Conservation (phyloP, 805 yeast genomes). For the Yarrowia sp. region DNA sequence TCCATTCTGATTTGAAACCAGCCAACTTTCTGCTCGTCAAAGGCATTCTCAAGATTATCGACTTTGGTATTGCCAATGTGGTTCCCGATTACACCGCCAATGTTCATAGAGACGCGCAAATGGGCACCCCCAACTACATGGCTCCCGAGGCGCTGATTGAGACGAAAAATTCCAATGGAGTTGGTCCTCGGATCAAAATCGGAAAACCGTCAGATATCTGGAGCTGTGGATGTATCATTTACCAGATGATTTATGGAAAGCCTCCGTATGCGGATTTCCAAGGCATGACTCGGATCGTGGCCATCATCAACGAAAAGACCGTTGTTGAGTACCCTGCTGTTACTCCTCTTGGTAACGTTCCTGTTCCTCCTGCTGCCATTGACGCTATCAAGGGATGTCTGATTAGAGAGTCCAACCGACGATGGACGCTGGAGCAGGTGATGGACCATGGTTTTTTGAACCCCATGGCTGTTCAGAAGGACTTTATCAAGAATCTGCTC, state of each 20-base stretch:
- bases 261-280: slow-evolving; percentile 84
- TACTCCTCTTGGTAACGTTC: slow-evolving; percentile 54
- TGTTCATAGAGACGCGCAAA: slow-evolving; percentile 82
- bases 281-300: slow-evolving; percentile 74
- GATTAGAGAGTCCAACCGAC: slow-evolving; percentile 60
- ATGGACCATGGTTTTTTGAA: slow-evolving; percentile 64
- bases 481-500: slow-evolving; percentile 66
- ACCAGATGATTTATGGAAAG: slow-evolving; percentile 90
- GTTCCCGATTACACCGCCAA: slow-evolving; percentile 91
- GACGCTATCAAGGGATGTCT: slow-evolving; percentile 73
- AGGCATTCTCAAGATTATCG: slow-evolving; percentile 84
- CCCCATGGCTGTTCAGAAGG: slow-evolving; percentile 70
- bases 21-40: slow-evolving; percentile 58
- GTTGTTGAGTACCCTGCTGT: slow-evolving; percentile 62
- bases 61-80: slow-evolving; percentile 88
- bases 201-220: slow-evolving; percentile 96
- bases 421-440: slow-evolving; percentile 65
- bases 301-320: slow-evolving; percentile 82
- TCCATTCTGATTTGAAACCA: slow-evolving; percentile 74
- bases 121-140: slow-evolving; percentile 97
- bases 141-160: slow-evolving; percentile 92
- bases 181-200: slow-evolving; percentile 55
- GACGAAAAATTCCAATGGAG: slow-evolving; percentile 39
- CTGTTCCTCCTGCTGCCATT: slow-evolving; percentile 67
- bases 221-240: slow-evolving; percentile 96